A percentile compares a stretch with the other conserved stretches of the same genome.
Evolutionary conservation across 2,329 filamentous ascomycete genomes (phyloP).

Genomic region (Calonectria montana): DNA sequence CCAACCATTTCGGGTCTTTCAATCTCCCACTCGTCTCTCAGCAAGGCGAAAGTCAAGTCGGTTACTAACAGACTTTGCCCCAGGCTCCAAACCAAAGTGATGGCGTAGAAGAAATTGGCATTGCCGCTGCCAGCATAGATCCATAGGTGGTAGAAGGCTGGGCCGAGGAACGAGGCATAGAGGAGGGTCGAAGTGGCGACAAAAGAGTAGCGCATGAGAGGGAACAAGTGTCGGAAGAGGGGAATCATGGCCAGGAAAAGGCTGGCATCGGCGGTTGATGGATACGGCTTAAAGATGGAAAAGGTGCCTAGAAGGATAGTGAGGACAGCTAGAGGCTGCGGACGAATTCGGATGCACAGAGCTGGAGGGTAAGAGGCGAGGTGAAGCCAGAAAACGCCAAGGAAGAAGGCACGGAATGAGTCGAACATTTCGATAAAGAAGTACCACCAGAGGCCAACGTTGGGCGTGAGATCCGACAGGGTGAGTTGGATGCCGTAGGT

Average conservation of each 20-base stretch:
- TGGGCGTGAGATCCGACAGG: constrained; percentile 92
- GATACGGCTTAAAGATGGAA: constrained; percentile 96
- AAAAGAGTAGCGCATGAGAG: constrained; percentile 93
- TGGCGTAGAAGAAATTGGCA: constrained; percentile 99
- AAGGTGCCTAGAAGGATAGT: constrained; percentile 89
- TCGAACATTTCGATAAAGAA: constrained; percentile 99
- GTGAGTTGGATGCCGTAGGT: constrained; percentile 95
- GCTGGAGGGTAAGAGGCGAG: constrained; percentile 90
- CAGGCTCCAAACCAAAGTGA: constrained; percentile 97
- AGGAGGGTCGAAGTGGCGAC: constrained; percentile 84
- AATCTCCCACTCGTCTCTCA: constrained; percentile 94
- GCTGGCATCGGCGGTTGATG: constrained; percentile 89
- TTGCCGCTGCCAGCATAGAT: constrained; percentile 98
- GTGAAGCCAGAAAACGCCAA: constrained; percentile 98
- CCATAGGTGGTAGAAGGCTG: constrained; percentile 97
- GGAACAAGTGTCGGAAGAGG: constrained; percentile 91
- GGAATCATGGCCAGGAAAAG: constrained; percentile 86
- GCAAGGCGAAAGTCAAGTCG: constrained; percentile 86
- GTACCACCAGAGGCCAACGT: constrained; percentile 99
- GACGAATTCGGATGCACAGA: constrained; percentile 82
- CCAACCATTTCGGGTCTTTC: constrained; percentile 91
- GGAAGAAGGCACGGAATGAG: constrained; percentile 95
- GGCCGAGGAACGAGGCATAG: constrained; percentile 89
- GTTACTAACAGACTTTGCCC: constrained; percentile 88
- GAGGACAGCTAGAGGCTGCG: constrained; percentile 88